Evolutionary conservation across 1,284 basidiomycete species (phyloP).

Genomic region (Schizophyllum commune): DNA sequence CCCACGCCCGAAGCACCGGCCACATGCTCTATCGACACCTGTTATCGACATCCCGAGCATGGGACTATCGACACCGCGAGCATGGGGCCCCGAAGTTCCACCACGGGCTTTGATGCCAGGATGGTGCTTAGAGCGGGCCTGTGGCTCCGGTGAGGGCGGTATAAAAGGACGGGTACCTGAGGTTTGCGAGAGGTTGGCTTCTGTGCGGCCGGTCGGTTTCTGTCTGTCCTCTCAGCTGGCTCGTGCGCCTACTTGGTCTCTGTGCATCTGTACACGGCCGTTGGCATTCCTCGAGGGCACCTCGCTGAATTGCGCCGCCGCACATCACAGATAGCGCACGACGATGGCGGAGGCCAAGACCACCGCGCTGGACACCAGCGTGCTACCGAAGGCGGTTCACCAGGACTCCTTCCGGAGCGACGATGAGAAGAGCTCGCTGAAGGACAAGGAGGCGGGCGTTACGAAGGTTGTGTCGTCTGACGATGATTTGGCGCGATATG

Average conservation of each 20-base stretch:
- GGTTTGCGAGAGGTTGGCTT: not conserved
- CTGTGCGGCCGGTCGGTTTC: not conserved
- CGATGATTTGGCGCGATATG: not conserved
- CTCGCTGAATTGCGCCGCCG: too few relatives aligned
- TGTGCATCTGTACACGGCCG: too few relatives aligned
- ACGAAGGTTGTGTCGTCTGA: not conserved
- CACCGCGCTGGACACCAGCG: not conserved
- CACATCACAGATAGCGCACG: too few relatives aligned
- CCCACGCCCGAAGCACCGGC: not conserved
- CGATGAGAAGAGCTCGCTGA: not conserved
- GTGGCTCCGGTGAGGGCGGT: not conserved
- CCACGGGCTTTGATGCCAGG: not conserved
- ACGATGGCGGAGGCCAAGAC: not conserved
- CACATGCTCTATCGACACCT: not conserved
- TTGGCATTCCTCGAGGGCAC: too few relatives aligned
- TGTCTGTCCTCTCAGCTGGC: not conserved
- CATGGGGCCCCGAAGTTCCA: not conserved
- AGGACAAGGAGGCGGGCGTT: not conserved
- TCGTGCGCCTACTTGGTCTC: too few relatives aligned
- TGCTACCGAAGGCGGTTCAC: not conserved
- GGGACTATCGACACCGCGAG: too few relatives aligned
- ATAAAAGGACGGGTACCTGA: not conserved
- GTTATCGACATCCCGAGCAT: not conserved
- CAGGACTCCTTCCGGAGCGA: not conserved
- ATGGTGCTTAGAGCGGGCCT: not conserved